phyloP scores from a whole-genome alignment of 352 stramenopile species.

The Phytophthora palmivora region DNA sequence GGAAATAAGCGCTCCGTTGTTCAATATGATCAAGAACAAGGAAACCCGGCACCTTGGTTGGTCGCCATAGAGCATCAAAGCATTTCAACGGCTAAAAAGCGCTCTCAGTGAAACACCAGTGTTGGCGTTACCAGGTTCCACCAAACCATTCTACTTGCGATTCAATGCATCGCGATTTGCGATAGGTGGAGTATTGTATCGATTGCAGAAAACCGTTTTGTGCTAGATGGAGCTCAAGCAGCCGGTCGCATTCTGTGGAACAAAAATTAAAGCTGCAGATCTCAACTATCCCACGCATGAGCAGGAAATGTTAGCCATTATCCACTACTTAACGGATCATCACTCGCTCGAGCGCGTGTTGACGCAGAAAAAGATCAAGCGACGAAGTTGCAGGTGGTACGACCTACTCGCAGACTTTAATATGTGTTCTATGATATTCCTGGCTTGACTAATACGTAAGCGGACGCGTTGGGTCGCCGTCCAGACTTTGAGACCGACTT shows the following conservation, averaged over 20 bases:
- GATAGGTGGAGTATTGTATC: conserved; percentile 1
- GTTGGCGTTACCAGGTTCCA: neutral
- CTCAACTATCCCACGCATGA: conserved; percentile 26
- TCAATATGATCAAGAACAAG: neutral
- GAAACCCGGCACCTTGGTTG: neutral
- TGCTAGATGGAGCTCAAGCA: neutral
- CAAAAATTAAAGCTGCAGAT: conserved; percentile 9
- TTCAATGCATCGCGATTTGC: no score
- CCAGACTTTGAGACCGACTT: no score
- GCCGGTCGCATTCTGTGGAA: conserved; percentile 9
- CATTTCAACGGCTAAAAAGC: neutral
- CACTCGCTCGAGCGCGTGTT: neutral
- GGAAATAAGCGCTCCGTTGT: neutral
- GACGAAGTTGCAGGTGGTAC: no score
- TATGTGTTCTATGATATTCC: no score
- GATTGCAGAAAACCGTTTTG: neutral
- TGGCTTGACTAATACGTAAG: no score
- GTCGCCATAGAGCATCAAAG: neutral
- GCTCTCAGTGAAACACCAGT: neutral
- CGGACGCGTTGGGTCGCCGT: no score
- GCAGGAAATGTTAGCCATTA: conserved; percentile 21
- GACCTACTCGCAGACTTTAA: no score
- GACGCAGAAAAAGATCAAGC: no score
- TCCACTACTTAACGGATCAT: conserved; percentile 4
- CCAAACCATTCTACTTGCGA: no score